phyloP scores from a whole-genome alignment of 306 rosid genomes.

The Vigna mungo region DNA sequence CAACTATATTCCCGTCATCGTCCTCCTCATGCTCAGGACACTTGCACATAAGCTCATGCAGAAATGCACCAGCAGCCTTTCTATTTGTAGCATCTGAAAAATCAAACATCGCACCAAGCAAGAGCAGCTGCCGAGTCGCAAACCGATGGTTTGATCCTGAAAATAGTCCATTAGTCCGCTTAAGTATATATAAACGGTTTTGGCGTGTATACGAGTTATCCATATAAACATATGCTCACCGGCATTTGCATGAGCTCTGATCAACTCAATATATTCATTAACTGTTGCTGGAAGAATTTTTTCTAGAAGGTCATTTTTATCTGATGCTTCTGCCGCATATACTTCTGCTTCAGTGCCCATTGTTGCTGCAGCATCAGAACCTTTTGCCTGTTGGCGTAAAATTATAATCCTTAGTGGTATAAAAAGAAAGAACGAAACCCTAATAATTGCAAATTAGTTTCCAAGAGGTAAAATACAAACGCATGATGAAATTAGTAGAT shows the following conservation, averaged over 20 bases:
- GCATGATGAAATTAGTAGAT: not conserved
- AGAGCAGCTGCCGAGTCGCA: slow-evolving; percentile 84
- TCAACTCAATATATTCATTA: slow-evolving; percentile 77
- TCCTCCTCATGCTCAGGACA: slow-evolving; percentile 86
- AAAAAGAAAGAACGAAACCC: slow-evolving; percentile 7
- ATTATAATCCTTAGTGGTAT: slow-evolving; percentile 23
- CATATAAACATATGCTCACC: slow-evolving; percentile 57
- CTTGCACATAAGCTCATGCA: slow-evolving; percentile 83
- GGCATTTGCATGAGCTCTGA: slow-evolving; percentile 80
- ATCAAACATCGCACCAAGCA: slow-evolving; percentile 89
- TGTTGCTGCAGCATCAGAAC: slow-evolving; percentile 94
- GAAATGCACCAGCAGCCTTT: slow-evolving; percentile 76
- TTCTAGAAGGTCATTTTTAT: slow-evolving; percentile 88
- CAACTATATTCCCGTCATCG: slow-evolving; percentile 76
- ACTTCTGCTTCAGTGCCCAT: slow-evolving; percentile 94
- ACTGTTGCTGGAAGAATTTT: slow-evolving; percentile 80
- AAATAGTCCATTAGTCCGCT: slow-evolving; percentile 16
- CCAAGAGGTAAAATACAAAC: not conserved
- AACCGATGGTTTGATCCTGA: slow-evolving; percentile 82
- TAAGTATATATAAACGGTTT: slow-evolving; percentile 27
- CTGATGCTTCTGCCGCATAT: slow-evolving; percentile 95
- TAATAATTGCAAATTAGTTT: slow-evolving; percentile 3
- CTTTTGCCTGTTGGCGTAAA: slow-evolving; percentile 70
- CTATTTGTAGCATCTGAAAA: slow-evolving; percentile 88
- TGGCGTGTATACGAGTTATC: slow-evolving; percentile 30